Conservation (phyloP, 495 filamentous ascomycete genomes). For the Poronia punctata region DNA sequence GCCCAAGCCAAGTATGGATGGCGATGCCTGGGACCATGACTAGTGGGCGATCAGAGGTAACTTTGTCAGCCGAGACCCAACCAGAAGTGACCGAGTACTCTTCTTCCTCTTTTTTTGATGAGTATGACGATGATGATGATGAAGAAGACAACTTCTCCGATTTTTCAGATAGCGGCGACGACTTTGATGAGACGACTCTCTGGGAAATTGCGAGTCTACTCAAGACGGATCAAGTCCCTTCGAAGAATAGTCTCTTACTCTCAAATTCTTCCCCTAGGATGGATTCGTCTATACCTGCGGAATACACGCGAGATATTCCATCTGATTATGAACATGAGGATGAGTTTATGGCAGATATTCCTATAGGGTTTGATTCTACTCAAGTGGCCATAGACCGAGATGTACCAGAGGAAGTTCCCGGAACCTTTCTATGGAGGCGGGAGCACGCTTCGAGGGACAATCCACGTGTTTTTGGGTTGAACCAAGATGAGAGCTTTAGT, state of each 20-base stretch:
- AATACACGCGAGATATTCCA: slow-evolving; percentile 23
- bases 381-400: neutral
- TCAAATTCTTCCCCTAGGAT: slow-evolving; percentile 7
- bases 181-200: slow-evolving; percentile 50
- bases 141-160: slow-evolving; percentile 26
- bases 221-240: slow-evolving; percentile 37
- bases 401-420: neutral
- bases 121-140: slow-evolving; percentile 38
- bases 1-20: slow-evolving; percentile 24
- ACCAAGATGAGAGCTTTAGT: neutral
- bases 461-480: neutral
- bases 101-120: slow-evolving; percentile 44
- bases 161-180: slow-evolving; percentile 28
- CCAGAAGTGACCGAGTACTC: slow-evolving; percentile 28
- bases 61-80: slow-evolving; percentile 25
- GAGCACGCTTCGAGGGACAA: neutral
- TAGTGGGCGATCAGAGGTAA: slow-evolving; percentile 24
- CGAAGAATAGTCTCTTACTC: slow-evolving; percentile 38
- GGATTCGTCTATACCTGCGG: slow-evolving; percentile 11
- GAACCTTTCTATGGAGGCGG: slow-evolving; percentile 15
- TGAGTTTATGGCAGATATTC: neutral
- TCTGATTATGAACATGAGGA: slow-evolving; percentile 28
- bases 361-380: neutral
- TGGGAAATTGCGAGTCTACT: slow-evolving; percentile 53
- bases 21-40: slow-evolving; percentile 46